A percentile compares a stretch with the other conserved stretches of the same genome.
Conservation (phyloP, 768 basidiomycete genomes). For the Boletellus ananas region DNA sequence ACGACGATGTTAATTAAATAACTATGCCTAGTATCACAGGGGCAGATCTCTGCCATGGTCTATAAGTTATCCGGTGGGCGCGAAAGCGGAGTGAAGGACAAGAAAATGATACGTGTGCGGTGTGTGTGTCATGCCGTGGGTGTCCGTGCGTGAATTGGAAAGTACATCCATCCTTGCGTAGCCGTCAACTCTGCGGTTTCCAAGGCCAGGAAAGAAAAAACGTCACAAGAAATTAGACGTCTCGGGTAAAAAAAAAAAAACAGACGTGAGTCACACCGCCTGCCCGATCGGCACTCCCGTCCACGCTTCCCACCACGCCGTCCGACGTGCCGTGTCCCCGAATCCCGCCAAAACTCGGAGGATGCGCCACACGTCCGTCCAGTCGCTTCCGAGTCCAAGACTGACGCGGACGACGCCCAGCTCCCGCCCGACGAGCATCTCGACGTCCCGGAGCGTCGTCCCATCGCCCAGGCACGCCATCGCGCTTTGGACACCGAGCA, state of each 20-base stretch:
- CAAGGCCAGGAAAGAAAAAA: not conserved
- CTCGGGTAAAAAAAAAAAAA: no score
- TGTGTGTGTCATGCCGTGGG: not conserved
- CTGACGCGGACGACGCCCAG: slow-evolving; percentile 75
- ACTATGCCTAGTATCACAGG: not conserved
- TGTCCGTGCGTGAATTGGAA: no score
- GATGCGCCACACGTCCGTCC: slow-evolving; percentile 67
- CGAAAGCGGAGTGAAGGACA: not conserved
- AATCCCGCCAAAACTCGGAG: slow-evolving; percentile 47
- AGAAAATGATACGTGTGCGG: not conserved
- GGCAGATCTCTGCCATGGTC: not conserved
- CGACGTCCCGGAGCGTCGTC: slow-evolving; percentile 59
- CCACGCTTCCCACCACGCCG: slow-evolving; percentile 41
- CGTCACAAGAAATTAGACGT: not conserved
- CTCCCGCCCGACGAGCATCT: slow-evolving; percentile 58
- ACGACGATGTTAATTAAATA: no score
- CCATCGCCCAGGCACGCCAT: slow-evolving; percentile 62
- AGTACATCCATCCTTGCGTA: no score
- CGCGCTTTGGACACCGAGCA: slow-evolving; percentile 61
- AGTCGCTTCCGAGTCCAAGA: slow-evolving; percentile 74
- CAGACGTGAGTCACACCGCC: slow-evolving; percentile 28
- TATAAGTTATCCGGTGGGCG: not conserved
- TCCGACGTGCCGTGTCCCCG: slow-evolving; percentile 36
- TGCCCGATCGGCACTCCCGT: slow-evolving; percentile 31
- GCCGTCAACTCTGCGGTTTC: not conserved